Evolutionary conservation across 495 filamentous ascomycete genomes (phyloP), one percentile per base, ranked within the genome.

Genomic region (Astrothelium subdiscretum): DNA sequence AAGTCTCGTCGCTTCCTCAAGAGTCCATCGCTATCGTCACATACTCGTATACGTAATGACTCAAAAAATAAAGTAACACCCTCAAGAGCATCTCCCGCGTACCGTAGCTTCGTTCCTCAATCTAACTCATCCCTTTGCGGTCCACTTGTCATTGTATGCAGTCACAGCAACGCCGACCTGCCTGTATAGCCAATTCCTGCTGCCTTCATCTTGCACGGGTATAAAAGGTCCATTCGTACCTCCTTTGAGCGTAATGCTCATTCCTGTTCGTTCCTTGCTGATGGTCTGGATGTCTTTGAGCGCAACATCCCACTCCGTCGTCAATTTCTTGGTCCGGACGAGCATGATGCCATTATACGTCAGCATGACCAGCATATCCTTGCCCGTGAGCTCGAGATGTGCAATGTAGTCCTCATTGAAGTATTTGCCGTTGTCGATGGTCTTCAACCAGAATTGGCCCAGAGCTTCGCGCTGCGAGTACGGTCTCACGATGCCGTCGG

Each of bases 391-490:
- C 70, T 97, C 94, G 24, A 98, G 80, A 66, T 98, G 94, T 13
- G 91, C 94, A 69, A 98, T 94, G 75, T 98, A 98, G 69, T 91
- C 83, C 73, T 97, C 95, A 75, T 92, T 85, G 82, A 98, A 98
- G 78, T 89, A 96, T 76, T 92, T 95, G 57, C 94, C 94, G 63
- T 95, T 92, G 70, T 97, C 95, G 1, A 94, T 81, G 24, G 95
- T 95, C 78, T 98, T 98, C 66, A 98, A 85, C 94, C 94, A 98
- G 78, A 92, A 95, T 73, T 98, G 94, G 10, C 94, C 94, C 15
- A 98, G 84, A 0, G 94, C 91, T 78, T 98, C 94, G 18, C 94
- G 89, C 73, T 97, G 92, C 15, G 85, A 90, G 78, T 96, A 98
- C 5, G 94, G 95, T 5, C 94, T 87, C 22, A 98, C 91, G 62